phyloP scores from a whole-genome alignment of 345 rosid genomes.

The Cardiospermum halicacabum region DNA sequence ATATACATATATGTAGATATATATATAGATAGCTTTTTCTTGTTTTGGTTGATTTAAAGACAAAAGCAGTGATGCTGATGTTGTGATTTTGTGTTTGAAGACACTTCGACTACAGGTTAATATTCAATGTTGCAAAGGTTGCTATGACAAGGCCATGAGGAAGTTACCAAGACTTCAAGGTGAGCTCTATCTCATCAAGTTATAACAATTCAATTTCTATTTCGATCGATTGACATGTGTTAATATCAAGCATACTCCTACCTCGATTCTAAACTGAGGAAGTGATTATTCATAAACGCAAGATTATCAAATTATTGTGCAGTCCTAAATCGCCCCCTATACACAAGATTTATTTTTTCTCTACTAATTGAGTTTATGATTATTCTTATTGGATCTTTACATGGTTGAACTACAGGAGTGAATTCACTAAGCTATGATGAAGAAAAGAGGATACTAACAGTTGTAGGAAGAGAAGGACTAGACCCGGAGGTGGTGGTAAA shows the following conservation, averaged over 20 bases:
- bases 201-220: background rate
- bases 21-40: background rate
- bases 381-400: background rate
- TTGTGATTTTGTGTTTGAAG: background rate
- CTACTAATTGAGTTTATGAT: no score
- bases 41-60: background rate
- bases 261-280: no score
- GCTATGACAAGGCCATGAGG: background rate
- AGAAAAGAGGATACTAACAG: background rate
- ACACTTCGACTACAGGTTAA: background rate
- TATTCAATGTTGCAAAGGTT: background rate
- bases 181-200: background rate
- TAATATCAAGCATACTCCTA: no score
- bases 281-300: no score
- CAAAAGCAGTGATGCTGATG: background rate
- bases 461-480: background rate
- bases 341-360: no score
- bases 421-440: background rate
- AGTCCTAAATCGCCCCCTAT: no score
- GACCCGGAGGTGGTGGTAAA: background rate
- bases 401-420: background rate
- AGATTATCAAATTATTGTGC: no score
- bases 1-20: background rate
- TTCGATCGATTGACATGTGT: no score
- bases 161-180: conserved; percentile 9